Evolutionary conservation across 129 eudicot species (phyloP).

Genomic region (Tanacetum coccineum): DNA sequence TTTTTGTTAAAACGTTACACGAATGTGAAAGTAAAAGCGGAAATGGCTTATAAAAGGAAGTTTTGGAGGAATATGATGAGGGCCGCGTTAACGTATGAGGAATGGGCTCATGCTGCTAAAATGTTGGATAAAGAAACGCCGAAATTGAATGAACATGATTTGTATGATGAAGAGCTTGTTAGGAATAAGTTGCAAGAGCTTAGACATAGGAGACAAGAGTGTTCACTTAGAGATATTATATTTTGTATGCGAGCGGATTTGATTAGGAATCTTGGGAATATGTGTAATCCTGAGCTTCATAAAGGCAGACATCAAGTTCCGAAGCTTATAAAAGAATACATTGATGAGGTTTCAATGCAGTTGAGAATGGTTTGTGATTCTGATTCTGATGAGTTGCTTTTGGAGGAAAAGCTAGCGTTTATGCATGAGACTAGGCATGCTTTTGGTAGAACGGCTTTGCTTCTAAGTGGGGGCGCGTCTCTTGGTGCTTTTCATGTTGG

Average conservation of each 20-base stretch:
- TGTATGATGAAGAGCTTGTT: constrained; percentile 86
- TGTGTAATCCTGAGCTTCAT: constrained; percentile 97
- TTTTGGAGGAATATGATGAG: constrained; percentile 98
- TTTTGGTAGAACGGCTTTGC: constrained; percentile 93
- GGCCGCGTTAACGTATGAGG: constrained; percentile 82
- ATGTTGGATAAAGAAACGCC: constrained; percentile 89
- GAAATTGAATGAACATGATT: constrained; percentile 60
- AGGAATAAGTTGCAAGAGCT: constrained; percentile 83
- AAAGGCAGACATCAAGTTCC: constrained; percentile 94
- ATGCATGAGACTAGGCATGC: constrained; percentile 99
- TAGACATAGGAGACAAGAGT: constrained; percentile 75
- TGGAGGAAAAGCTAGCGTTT: constrained; percentile 94
- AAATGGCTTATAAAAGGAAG: constrained; percentile 83
- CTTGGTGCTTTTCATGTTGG: constrained; percentile 97
- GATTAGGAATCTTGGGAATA: constrained; percentile 87
- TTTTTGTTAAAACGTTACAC: constrained; percentile 80
- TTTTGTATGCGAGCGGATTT: constrained; percentile 95
- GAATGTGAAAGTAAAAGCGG: constrained; percentile 72
- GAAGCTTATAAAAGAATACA: constrained; percentile 75
- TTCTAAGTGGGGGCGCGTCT: constrained; percentile 98
- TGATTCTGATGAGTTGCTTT: constrained; percentile 81
- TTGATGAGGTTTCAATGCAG: constrained; percentile 84
- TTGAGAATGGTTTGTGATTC: constrained; percentile 90
- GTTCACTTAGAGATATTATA: constrained; percentile 84
- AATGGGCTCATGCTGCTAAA: constrained; percentile 99